Base-by-base conservation (phyloP, 768 basidiomycete genomes). In the Termitomyces sp. region DNA sequence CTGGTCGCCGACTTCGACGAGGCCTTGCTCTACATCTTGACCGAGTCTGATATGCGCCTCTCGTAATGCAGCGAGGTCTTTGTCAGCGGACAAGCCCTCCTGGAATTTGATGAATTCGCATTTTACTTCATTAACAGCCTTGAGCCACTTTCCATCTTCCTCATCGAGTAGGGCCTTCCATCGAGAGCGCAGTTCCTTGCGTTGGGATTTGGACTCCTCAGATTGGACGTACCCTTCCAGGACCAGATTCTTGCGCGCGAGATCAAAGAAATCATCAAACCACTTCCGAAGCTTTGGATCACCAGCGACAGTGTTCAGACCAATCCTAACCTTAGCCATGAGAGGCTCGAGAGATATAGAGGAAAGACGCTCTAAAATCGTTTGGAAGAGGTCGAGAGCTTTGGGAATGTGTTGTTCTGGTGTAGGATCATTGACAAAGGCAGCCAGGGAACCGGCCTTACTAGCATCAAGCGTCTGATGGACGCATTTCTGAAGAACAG, bases 361-460 rank as follows among this genome's bases (percentile, higher is more conserved):
- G 5, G 86, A 78, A 22, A 86, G 68, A 12, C 87, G 86, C 50
- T 79, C 78, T 39, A 80, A 43, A 49, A 82, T 64, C 0, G 65
- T 69, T 61, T 84, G 80, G 39, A 81, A 65, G n/a, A 79, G 69
- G 13, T 68, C 60, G 27, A 90, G 68, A 3, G 83, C 84, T 39
- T 77, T 74, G 46, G 79, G 72, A 27, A 88, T 67, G 60, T 87
- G 84, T 64, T 87, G 79, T 51, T 84, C 86, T 4, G 79, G 75
- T 0, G 86, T 83, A 18, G 84, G 79, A 51, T 90, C 87, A 9
- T 79, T 67, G 55, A 89, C 74, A 64, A 89, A 79, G 2, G 75
- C 75, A 14, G 79, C 75, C 36, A 90, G 73, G 0, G 81, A 79
- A 26, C 76, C 66, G 55, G 79, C 75, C 42, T 77, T 69, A 50